phyloP scores from a whole-genome alignment of 257 asterid genomes.

The Cordia subcordata region DNA sequence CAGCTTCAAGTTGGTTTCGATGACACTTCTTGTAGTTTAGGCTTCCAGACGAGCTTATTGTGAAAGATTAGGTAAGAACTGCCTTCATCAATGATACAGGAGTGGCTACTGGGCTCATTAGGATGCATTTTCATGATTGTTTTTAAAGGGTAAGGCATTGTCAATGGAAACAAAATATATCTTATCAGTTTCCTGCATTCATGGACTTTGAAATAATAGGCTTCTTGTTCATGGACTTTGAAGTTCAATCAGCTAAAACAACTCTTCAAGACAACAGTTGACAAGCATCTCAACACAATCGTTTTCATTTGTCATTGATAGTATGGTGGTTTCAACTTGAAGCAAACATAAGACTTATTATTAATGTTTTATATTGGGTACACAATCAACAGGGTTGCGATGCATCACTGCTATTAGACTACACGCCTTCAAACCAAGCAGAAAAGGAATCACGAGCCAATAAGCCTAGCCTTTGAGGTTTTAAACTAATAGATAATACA shows the following conservation, averaged over 20 bases:
- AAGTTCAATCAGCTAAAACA: background rate
- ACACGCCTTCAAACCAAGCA: conserved; percentile 47
- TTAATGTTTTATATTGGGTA: background rate
- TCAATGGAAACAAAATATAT: background rate
- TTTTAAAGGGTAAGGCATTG: conserved; percentile 56
- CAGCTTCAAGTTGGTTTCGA: conserved; percentile 62
- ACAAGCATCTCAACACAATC: background rate
- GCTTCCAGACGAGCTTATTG: conserved; percentile 52
- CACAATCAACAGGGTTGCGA: conserved; percentile 65
- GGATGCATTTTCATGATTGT: conserved; percentile 87
- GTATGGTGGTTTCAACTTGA: background rate
- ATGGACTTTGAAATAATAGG: too few relatives aligned
- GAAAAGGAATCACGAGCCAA: conserved; percentile 77
- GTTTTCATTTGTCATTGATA: background rate
- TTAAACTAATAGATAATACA: conserved; percentile 56
- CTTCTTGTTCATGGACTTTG: too few relatives aligned
- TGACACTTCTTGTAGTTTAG: conserved; percentile 29
- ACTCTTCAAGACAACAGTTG: background rate
- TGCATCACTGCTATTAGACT: conserved; percentile 70
- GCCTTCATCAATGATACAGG: conserved; percentile 48
- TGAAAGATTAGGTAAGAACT: conserved; percentile 48
- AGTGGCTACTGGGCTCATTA: conserved; percentile 69
- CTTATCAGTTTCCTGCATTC: background rate
- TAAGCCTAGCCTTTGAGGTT: conserved; percentile 74
- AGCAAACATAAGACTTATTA: background rate